A percentile compares a stretch with the other conserved stretches of the same genome.
Conservation (phyloP, 495 filamentous ascomycete genomes). For the Aspergillus ellipticus region DNA sequence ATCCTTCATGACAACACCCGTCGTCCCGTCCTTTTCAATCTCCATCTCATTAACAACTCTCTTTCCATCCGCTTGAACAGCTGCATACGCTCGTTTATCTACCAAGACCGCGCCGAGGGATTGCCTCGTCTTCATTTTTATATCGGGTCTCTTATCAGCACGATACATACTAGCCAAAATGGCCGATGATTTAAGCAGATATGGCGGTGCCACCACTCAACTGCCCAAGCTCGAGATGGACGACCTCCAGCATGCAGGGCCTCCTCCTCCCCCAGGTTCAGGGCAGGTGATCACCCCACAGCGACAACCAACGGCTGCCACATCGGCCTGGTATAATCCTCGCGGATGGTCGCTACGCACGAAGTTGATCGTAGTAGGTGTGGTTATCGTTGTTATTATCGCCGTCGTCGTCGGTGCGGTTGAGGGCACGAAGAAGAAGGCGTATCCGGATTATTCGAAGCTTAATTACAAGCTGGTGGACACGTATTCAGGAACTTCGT, state of each 20-base stretch:
- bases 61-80: not conserved
- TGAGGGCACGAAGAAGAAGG: constrained; percentile 42
- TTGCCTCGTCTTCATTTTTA: not conserved
- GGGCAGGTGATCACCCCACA: not conserved
- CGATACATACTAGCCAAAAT: constrained; percentile 6
- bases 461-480: constrained; percentile 51
- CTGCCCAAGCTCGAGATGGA: constrained; percentile 17
- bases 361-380: constrained; percentile 34
- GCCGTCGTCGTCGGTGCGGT: constrained; percentile 53
- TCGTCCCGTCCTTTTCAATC: not conserved
- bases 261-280: constrained; percentile 5
- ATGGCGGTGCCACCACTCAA: constrained; percentile 20
- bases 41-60: not conserved
- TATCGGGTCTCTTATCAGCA: not conserved
- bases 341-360: constrained; percentile 47
- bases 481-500: constrained; percentile 43
- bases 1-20: constrained; percentile 10
- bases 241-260: constrained; percentile 19
- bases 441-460: constrained; percentile 51
- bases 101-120: not conserved
- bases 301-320: not conserved
- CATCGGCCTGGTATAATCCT: constrained; percentile 42
- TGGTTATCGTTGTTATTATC: constrained; percentile 40
- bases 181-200: constrained; percentile 20
- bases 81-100: not conserved